Evolutionary conservation across 2,329 filamentous ascomycete species (phyloP).

Genomic region (Pleomassaria siparia): DNA sequence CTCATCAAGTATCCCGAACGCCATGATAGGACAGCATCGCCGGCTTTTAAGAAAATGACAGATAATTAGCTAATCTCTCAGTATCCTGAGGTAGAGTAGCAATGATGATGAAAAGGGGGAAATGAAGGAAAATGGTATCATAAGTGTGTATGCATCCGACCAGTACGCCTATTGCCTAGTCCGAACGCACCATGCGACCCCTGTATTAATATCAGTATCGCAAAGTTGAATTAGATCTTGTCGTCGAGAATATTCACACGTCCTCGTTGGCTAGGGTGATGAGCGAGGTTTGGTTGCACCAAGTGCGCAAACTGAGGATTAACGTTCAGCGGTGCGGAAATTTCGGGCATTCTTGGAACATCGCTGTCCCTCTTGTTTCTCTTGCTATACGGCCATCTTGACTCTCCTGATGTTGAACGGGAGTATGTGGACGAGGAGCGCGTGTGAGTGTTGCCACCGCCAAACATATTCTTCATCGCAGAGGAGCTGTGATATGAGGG

Average conservation of each 20-base stretch:
- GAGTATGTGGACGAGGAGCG: constrained; percentile 37
- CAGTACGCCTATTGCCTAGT: not conserved
- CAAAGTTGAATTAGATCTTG: too few species aligned
- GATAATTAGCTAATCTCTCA: too few species aligned
- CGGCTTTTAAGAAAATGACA: too few species aligned
- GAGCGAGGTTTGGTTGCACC: constrained; percentile 57
- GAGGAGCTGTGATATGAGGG: constrained; percentile 50
- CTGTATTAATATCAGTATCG: too few species aligned
- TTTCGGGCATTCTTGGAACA: constrained; percentile 52
- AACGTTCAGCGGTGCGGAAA: constrained; percentile 58
- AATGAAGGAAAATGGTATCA: constrained; percentile 36
- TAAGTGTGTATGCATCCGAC: constrained; percentile 9
- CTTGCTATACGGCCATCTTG: constrained; percentile 7
- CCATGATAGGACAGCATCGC: too few species aligned
- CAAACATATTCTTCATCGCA: constrained; percentile 17
- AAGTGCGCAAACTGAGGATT: constrained; percentile 58
- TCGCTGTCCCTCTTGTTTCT: constrained; percentile 40
- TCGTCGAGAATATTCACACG: constrained; percentile 31
- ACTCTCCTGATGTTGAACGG: constrained; percentile 30
- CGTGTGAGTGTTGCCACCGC: not conserved
- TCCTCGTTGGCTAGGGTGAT: constrained; percentile 51
- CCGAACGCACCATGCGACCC: not conserved
- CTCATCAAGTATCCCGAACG: too few species aligned
- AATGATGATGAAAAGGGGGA: not conserved
- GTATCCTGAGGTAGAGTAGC: too few species aligned